Percentiles rank a stretch among this genome's conserved stretches.
Conservation (phyloP, 2,329 filamentous ascomycete species). For the Fusarium temperatum region DNA sequence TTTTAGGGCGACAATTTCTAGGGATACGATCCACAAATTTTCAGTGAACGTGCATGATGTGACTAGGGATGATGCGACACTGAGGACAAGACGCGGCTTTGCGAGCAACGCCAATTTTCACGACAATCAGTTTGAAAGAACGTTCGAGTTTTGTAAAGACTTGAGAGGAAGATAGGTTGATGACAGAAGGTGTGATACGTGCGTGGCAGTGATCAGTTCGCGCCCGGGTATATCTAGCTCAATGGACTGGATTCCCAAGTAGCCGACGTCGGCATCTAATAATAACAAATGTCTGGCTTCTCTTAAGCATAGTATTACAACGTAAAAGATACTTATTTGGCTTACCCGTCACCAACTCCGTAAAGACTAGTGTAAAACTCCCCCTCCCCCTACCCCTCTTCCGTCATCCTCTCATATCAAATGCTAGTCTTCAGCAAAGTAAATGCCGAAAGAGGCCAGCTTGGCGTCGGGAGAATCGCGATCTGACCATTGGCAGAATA, state of each 20-base stretch:
- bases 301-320: no score
- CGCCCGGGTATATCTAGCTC: no score
- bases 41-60: background rate
- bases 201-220: no score
- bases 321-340: no score
- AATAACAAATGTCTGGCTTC: no score
- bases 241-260: no score
- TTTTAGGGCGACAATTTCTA: background rate
- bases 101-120: background rate
- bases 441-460: background rate
- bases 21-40: background rate
- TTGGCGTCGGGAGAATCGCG: background rate
- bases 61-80: background rate
- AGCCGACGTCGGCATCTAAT: no score
- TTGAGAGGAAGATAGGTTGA: background rate
- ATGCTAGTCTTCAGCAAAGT: background rate
- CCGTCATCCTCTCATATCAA: background rate
- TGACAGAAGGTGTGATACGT: no score
- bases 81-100: background rate
- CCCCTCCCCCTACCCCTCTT: no score
- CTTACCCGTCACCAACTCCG: no score
- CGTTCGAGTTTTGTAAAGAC: background rate
- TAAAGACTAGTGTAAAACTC: no score
- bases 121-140: background rate
- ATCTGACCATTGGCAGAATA: background rate